A percentile compares a stretch with the other conserved stretches of the same genome.
These are phyloP conservation scores for Micromonas commoda DNA, from an alignment of 139 green algal genomes.

Conservation along the genomic window DNA sequence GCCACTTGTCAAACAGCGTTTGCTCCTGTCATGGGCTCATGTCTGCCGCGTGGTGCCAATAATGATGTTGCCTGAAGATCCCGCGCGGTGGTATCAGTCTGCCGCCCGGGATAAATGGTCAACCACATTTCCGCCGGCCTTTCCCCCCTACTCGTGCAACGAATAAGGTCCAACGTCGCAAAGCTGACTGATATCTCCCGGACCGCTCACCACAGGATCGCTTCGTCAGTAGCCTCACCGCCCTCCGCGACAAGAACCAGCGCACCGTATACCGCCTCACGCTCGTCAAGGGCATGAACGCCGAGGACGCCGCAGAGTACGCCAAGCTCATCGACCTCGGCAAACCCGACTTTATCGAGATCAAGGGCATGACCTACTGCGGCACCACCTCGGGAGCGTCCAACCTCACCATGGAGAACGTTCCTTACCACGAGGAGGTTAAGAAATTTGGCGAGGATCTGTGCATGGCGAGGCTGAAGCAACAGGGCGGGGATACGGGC, in stretches of 20 bases:
- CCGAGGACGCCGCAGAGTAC: conserved; percentile 60
- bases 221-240: conserved; percentile 45
- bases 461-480: conserved; percentile 22
- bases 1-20: background rate
- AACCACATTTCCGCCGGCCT: background rate
- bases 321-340: conserved; percentile 54
- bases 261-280: conserved; percentile 75
- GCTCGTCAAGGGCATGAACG: conserved; percentile 74
- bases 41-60: background rate
- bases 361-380: conserved; percentile 80
- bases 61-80: background rate
- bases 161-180: too few relatives aligned
- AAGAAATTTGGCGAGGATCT: conserved; percentile 54
- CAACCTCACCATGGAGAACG: conserved; percentile 73
- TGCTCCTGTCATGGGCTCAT: background rate
- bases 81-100: conserved; percentile 7
- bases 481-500: conserved; percentile 2
- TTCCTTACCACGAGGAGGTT: conserved; percentile 74
- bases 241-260: conserved; percentile 57
- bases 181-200: too few relatives aligned
- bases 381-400: conserved; percentile 44
- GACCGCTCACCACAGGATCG: conserved; percentile 31
- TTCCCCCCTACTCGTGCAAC: background rate
- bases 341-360: conserved; percentile 76
- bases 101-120: background rate